A percentile compares a stretch with the other conserved stretches of the same genome.
These are phyloP conservation scores for Fusarium udum DNA, from an alignment of 2,329 filamentous ascomycete genomes.

Conservation along the genomic window DNA sequence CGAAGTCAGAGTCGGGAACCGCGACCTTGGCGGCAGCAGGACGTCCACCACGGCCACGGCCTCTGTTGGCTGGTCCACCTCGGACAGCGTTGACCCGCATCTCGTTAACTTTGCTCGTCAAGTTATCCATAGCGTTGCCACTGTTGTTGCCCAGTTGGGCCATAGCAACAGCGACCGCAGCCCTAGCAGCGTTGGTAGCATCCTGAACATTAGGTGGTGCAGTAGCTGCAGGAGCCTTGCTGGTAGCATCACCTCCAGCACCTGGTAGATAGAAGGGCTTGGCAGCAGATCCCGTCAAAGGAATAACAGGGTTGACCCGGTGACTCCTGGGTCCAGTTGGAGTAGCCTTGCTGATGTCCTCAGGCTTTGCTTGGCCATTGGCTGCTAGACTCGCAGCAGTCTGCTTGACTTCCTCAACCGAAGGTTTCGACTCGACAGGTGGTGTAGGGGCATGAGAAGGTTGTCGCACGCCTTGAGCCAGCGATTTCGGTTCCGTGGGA, in stretches of 20 bases:
- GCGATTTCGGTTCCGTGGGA: conserved; percentile 63
- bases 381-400: conserved; percentile 54
- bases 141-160: conserved; percentile 67
- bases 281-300: conserved; percentile 61
- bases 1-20: conserved; percentile 89
- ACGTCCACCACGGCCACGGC: conserved; percentile 60
- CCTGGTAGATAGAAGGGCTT: conserved; percentile 52
- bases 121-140: conserved; percentile 70
- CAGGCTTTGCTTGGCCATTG: conserved; percentile 51
- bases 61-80: conserved; percentile 60
- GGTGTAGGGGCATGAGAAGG: conserved; percentile 66
- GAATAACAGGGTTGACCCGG: conserved; percentile 73
- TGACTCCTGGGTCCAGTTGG: conserved; percentile 60
- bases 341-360: conserved; percentile 49
- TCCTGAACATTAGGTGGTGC: conserved; percentile 61
- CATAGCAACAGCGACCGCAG: conserved; percentile 83
- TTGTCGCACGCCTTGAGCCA: conserved; percentile 57
- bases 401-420: conserved; percentile 56
- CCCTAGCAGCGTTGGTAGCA: conserved; percentile 78
- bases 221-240: conserved; percentile 51
- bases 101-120: conserved; percentile 79
- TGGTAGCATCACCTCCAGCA: conserved; percentile 44
- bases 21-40: conserved; percentile 74
- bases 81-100: conserved; percentile 70
- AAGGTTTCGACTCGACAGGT: conserved; percentile 75